A percentile compares a stretch with the other conserved stretches of the same genome.
phyloP scores from a whole-genome alignment of 2,329 filamentous ascomycete species.

The Periconia digitata region DNA sequence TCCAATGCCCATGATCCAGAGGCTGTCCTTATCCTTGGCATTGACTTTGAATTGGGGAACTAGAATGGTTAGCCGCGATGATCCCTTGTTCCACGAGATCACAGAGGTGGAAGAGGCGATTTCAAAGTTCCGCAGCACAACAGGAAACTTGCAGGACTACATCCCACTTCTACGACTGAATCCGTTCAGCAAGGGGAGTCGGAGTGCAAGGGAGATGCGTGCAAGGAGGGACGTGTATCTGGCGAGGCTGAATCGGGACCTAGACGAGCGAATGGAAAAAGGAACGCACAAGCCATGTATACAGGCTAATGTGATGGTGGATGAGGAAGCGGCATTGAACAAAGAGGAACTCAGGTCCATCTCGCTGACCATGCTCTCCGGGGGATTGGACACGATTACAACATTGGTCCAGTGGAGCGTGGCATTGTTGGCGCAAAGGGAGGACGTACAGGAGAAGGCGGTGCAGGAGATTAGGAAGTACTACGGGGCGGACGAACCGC shows the following conservation, averaged over 20 bases:
- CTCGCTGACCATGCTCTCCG: conserved; percentile 68
- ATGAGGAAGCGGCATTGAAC: conserved; percentile 64
- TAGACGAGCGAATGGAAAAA: conserved; percentile 63
- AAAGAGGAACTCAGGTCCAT: conserved; percentile 66
- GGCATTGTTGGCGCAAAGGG: conserved; percentile 59
- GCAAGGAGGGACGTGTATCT: conserved; percentile 63
- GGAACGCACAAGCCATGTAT: conserved; percentile 66
- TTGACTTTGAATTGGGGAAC: conserved; percentile 69
- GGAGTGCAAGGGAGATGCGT: conserved; percentile 62
- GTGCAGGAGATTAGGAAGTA: conserved; percentile 58
- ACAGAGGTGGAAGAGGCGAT: conserved; percentile 65
- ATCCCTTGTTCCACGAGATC: conserved; percentile 63
- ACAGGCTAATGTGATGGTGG: conserved; percentile 66
- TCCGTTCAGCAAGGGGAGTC: conserved; percentile 61
- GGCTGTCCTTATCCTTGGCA: conserved; percentile 62
- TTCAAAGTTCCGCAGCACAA: conserved; percentile 61
- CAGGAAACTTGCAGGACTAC: conserved; percentile 64
- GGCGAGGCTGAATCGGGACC: conserved; percentile 57
- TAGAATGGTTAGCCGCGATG: conserved; percentile 61
- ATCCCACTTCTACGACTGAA: conserved; percentile 62
- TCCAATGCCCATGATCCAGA: conserved; percentile 69
- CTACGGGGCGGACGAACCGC: conserved; percentile 55
- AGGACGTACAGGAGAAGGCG: conserved; percentile 65
- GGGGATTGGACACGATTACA: conserved; percentile 67
- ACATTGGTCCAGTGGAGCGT: conserved; percentile 68